phyloP scores from a whole-genome alignment of 139 green algal species.

The Coccomyxa sp. region DNA sequence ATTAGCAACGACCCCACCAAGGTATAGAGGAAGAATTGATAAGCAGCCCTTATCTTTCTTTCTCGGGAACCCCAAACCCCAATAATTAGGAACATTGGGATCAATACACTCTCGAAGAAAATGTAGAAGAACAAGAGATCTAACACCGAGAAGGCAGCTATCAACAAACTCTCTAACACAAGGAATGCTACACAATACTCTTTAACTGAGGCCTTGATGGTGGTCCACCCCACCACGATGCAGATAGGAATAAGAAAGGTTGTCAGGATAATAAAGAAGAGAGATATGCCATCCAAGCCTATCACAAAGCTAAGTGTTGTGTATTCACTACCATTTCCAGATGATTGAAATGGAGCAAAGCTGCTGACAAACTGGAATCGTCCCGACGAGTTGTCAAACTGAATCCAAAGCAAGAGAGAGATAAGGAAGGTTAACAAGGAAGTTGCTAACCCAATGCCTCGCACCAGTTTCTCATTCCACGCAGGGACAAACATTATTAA shows the following conservation, averaged over 20 bases:
- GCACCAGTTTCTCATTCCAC: conserved; percentile 40
- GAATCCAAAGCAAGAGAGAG: conserved; percentile 45
- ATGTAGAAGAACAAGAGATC: conserved; percentile 68
- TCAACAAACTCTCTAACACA: conserved; percentile 55
- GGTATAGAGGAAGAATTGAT: conserved; percentile 63
- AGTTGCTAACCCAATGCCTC: conserved; percentile 30
- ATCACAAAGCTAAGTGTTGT: conserved; percentile 48
- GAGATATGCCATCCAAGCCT: conserved; percentile 57
- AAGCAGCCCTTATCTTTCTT: conserved; percentile 60
- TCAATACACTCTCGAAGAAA: conserved; percentile 68
- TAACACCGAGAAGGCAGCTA: conserved; percentile 55
- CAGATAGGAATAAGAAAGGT: conserved; percentile 65
- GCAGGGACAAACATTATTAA: conserved; percentile 39
- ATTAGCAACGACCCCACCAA: conserved; percentile 49
- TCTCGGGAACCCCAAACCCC: conserved; percentile 49
- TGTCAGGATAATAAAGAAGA: conserved; percentile 66
- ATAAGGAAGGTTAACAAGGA: conserved; percentile 43
- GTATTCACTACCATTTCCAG: conserved; percentile 19
- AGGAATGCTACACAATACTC: conserved; percentile 62
- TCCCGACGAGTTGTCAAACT: conserved; percentile 50
- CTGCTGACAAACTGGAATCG: conserved; percentile 51
- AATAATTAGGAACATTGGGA: conserved; percentile 67
- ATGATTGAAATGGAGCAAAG: conserved; percentile 20
- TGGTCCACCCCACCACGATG: conserved; percentile 56
- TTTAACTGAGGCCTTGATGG: conserved; percentile 41